Evolutionary conservation across 202 grass and related monocot genomes (phyloP), one percentile per base, ranked within the genome.

Genomic region (Setaria italica): DNA sequence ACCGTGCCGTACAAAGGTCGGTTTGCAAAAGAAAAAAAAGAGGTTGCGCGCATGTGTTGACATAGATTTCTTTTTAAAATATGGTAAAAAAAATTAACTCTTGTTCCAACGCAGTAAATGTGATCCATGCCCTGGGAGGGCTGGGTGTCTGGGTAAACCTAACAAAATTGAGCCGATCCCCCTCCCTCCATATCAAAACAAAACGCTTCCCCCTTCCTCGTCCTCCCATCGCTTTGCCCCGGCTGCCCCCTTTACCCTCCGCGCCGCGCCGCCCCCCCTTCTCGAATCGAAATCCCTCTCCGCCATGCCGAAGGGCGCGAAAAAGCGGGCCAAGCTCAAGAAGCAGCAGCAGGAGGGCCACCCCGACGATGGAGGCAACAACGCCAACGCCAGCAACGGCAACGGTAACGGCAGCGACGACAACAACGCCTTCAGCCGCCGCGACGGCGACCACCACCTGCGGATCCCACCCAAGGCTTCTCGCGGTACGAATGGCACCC

Each of bases 301-400:
- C 72, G 78, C 78, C 78, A 91, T 91, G 89, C 89, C 89, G 77
- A 88, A 88, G 89, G 89, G 85, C 57, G 64, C 89, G 15, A 91
- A 91, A 78, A 91, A 91, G 89, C 89, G 89, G 6, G 89, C 89
- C 71, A 91, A 91, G 85, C 85, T 91, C 85, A 91, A 82, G 89
- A 88, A 88, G 82, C 7, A 91, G 85, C 77, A 91, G 85, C 89
- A 88, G 82, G 55, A 74, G 77, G 72, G 57, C 41, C 85, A 82
- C 48, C 48, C 56, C 46, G 65, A 88, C 81, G 77, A 54, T 79
- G 85, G 45, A 55, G 76, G 42, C 81, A 39, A 32, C 86, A 45
- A 48, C 67, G 17, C 15, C 70, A n/a, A 56, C 83, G 30, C 15
- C 59, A 21, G 11, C 80, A 76, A 84, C 81, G 68, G 39, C 32